phyloP scores from a whole-genome alignment of 192 early-diverging fungal species.

The Backusella australiensis region DNA sequence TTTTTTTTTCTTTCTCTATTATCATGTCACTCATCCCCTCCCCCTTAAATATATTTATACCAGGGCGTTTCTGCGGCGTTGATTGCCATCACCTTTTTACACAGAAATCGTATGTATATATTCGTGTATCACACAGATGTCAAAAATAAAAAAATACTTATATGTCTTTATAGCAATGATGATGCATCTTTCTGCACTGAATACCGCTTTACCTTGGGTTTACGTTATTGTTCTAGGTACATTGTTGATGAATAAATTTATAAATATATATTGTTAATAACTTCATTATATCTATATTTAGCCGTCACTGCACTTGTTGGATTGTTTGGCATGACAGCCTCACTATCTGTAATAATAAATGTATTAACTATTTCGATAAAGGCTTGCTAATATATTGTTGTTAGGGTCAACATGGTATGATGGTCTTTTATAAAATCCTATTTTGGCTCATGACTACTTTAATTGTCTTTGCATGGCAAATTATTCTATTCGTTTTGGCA shows the following conservation, averaged over 20 bases:
- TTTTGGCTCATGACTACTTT: slow-evolving; percentile 26
- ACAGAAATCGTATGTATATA: slow-evolving; percentile 32
- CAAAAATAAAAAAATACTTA: not conserved
- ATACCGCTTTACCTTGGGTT: slow-evolving; percentile 21
- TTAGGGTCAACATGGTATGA: slow-evolving; percentile 29
- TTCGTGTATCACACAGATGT: slow-evolving; percentile 1
- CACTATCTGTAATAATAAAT: slow-evolving; percentile 1
- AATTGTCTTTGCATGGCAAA: slow-evolving; percentile 22
- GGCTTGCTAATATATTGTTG: not conserved
- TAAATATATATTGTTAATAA: not conserved
- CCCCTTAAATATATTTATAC: not conserved
- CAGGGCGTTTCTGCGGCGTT: slow-evolving; percentile 22
- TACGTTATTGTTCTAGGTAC: slow-evolving; percentile 30
- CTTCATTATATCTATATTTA: not conserved
- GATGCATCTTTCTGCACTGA: slow-evolving; percentile 23
- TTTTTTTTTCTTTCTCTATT: not conserved
- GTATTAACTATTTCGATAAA: not conserved
- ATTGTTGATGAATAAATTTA: not conserved
- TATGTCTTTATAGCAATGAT: slow-evolving; percentile 23
- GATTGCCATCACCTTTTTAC: slow-evolving; percentile 18
- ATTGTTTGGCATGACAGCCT: slow-evolving; percentile 8
- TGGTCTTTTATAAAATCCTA: slow-evolving; percentile 20
- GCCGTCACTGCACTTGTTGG: slow-evolving; percentile 9
- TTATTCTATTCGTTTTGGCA: slow-evolving; percentile 22
- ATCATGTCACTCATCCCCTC: not conserved